Conservation (phyloP, 352 stramenopile species). For the Globisporangium paroecandrum region DNA sequence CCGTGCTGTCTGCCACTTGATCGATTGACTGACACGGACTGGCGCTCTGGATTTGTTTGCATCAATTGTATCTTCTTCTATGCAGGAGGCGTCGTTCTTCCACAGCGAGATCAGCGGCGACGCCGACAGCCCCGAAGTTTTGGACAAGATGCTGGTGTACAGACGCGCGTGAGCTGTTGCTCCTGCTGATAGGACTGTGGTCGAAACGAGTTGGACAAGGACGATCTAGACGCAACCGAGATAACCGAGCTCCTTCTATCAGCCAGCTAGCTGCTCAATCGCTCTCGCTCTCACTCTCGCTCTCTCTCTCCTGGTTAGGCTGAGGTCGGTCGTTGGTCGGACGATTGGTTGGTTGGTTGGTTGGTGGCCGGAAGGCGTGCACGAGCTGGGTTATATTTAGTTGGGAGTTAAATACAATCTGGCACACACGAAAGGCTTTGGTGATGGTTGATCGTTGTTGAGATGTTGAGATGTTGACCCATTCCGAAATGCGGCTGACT, state of each 20-base stretch:
- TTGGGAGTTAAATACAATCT: slow-evolving; percentile 57
- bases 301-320: not conserved
- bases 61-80: not conserved
- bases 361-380: slow-evolving; percentile 14
- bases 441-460: not conserved
- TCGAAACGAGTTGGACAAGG: slow-evolving; percentile 1
- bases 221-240: slow-evolving; percentile 1
- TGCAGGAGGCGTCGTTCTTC: slow-evolving; percentile 50
- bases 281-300: not conserved
- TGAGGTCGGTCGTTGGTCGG: not conserved
- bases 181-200: slow-evolving; percentile 8
- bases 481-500: not conserved
- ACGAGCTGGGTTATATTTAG: slow-evolving; percentile 65
- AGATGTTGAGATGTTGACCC: not conserved
- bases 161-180: slow-evolving; percentile 24
- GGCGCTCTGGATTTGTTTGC: not conserved
- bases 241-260: not conserved
- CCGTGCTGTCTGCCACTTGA: not conserved
- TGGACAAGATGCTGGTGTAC: slow-evolving; percentile 68
- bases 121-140: slow-evolving; percentile 51
- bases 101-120: slow-evolving; percentile 75
- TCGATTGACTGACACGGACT: not conserved
- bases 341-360: slow-evolving; percentile 8
- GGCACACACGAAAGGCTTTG: slow-evolving; percentile 22
- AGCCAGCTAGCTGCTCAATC: not conserved